phyloP scores from a whole-genome alignment of 805 yeast genomes.

The Candida lessepsii region DNA sequence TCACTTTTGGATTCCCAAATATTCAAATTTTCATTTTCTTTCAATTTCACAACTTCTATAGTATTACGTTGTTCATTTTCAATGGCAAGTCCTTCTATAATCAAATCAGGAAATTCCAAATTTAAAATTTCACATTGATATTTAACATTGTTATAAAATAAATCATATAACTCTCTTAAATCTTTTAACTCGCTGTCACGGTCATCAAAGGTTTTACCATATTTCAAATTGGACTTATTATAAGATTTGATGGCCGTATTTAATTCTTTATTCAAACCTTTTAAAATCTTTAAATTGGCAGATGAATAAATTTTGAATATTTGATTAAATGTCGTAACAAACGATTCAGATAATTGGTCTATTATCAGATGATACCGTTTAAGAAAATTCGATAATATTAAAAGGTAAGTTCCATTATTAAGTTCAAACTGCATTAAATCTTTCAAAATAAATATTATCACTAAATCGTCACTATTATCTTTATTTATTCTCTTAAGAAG shows the following conservation, averaged over 20 bases:
- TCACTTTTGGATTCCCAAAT: conserved; percentile 68
- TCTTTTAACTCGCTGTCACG: conserved; percentile 34
- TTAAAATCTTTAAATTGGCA: conserved; percentile 34
- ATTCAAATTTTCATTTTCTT: conserved; percentile 21
- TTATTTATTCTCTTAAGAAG: conserved; percentile 22
- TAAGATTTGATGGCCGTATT: conserved; percentile 20
- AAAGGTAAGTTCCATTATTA: conserved; percentile 28
- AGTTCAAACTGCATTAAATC: conserved; percentile 29
- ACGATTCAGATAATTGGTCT: neutral
- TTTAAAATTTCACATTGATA: conserved; percentile 10
- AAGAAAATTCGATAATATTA: conserved; percentile 47
- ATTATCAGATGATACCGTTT: conserved; percentile 43
- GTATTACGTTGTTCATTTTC: conserved; percentile 13
- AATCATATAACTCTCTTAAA: conserved; percentile 12
- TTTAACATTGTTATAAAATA: conserved; percentile 8
- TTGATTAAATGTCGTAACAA: conserved; percentile 29
- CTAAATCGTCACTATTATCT: conserved; percentile 18
- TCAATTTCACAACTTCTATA: conserved; percentile 24
- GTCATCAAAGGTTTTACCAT: conserved; percentile 58
- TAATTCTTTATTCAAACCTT: conserved; percentile 40
- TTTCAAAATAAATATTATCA: conserved; percentile 26
- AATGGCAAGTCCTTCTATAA: conserved; percentile 8
- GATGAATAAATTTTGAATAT: conserved; percentile 36
- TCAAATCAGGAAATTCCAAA: conserved; percentile 23
- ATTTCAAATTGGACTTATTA: conserved; percentile 51